Evolutionary conservation across 192 early-diverging fungal species (phyloP).

Genomic region (Gonapodya sp.): DNA sequence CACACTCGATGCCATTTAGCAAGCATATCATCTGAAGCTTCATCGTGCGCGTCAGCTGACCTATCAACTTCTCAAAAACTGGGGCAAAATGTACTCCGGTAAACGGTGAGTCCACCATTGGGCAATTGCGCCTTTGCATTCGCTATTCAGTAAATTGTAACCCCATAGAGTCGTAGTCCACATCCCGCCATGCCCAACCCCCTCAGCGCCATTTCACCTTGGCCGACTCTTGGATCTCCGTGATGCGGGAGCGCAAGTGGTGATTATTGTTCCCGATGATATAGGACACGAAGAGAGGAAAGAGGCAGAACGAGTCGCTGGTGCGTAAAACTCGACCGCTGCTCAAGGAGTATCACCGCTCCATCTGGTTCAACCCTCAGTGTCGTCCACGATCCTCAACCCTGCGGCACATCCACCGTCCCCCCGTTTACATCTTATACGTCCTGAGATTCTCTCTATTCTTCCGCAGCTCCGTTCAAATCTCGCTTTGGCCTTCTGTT

Average conservation of each 20-base stretch:
- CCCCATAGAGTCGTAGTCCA: background rate
- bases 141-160: background rate
- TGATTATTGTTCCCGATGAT: background rate
- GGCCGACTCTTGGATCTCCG: background rate
- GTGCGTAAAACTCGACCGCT: no score
- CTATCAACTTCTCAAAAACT: background rate
- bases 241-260: background rate
- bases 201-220: background rate
- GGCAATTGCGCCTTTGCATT: background rate
- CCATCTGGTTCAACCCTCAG: no score
- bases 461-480: background rate
- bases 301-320: background rate
- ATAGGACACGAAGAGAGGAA: background rate
- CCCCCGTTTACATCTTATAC: background rate
- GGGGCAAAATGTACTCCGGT: background rate
- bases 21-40: background rate
- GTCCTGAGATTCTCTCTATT: background rate
- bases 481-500: background rate
- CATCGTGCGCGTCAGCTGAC: background rate
- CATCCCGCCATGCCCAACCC: background rate
- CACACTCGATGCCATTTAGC: no score
- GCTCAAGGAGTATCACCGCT: no score
- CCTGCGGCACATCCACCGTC: background rate
- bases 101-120: background rate
- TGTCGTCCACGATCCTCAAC: background rate